Conservation (phyloP, 352 stramenopile genomes). For the Phytopythium ostracodes region DNA sequence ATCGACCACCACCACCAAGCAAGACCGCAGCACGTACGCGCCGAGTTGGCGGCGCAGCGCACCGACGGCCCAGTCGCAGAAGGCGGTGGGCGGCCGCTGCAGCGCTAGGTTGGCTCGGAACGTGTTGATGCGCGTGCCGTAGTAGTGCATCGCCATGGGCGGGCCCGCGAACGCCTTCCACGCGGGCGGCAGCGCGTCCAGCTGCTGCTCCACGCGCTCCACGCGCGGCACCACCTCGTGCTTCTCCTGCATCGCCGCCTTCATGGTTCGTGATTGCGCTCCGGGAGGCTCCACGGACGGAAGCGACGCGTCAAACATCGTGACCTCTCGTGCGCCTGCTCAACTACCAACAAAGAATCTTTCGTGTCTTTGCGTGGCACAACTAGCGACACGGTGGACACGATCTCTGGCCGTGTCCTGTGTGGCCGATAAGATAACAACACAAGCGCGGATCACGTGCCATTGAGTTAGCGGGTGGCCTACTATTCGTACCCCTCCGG, state of each 20-base stretch:
- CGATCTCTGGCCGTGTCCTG: too few relatives aligned
- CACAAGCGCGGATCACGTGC: too few relatives aligned
- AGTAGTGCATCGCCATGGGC: constrained; percentile 60
- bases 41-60: constrained; percentile 38
- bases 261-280: not conserved
- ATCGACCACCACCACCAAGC: not conserved
- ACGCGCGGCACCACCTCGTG: constrained; percentile 43
- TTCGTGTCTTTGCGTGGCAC: too few relatives aligned
- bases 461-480: too few relatives aligned
- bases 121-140: constrained; percentile 54
- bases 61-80: constrained; percentile 32
- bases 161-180: constrained; percentile 44
- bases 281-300: too few relatives aligned
- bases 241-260: constrained; percentile 10
- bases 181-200: constrained; percentile 33
- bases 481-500: too few relatives aligned
- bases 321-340: not conserved
- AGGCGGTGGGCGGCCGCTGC: constrained; percentile 34
- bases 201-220: constrained; percentile 50
- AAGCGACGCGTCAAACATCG: not conserved
- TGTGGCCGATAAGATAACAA: too few relatives aligned
- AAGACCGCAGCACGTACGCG: constrained; percentile 20
- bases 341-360: too few relatives aligned
- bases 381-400: too few relatives aligned
- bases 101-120: constrained; percentile 54